Base-by-base conservation (phyloP, 345 rosid genomes). In the Lagerstroemia speciosa region DNA sequence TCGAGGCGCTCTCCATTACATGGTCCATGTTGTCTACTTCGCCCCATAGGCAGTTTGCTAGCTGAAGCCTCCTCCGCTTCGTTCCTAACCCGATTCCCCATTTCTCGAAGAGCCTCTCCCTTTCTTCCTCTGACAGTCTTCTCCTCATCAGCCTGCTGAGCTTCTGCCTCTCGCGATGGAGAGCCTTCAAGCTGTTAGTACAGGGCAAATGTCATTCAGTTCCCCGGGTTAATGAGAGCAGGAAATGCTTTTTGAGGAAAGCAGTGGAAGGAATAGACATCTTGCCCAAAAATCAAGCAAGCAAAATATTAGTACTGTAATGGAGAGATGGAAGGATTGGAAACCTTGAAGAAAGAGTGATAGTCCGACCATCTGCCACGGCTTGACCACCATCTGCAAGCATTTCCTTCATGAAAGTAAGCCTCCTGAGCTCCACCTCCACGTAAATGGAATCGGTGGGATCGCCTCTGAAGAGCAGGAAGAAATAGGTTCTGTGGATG, bases 401-500 rank as follows among this genome's bases (percentile, higher is more conserved):
- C 65, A 85, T 81, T 72, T 91, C 93, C 80, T 88, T 83, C 73
- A 94, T 87, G 84, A 86, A 94, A 65, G 86, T 82, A 66, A 94
- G 96, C 71, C 96, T 84, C 75, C 95, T 84, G 48, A 84, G 81
- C 86, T 94, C 99, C 37, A 94, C 99, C 75, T 85, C 99, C 70
- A 89, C 80, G 86, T 94, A 94, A 65, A 89, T 86, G 50, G 95
- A 91, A 84, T 94, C 99, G 1, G 85, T 67, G n/a, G 85, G 90
- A 67, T 94, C 98, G 46, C 99, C 99, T 74, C 79, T 88, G 73
- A 94, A 89, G 71, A 94, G 96, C 81, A 94, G 80, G 84, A 84
- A 91, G 81, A 94, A 94, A 73, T 91, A 94, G 8, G 99, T 94
- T 76, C 99, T 83, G 77, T 94, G 95, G 63, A 91, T 82, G 83